phyloP scores from a whole-genome alignment of 768 basidiomycete genomes.

The Agaricus blazei region DNA sequence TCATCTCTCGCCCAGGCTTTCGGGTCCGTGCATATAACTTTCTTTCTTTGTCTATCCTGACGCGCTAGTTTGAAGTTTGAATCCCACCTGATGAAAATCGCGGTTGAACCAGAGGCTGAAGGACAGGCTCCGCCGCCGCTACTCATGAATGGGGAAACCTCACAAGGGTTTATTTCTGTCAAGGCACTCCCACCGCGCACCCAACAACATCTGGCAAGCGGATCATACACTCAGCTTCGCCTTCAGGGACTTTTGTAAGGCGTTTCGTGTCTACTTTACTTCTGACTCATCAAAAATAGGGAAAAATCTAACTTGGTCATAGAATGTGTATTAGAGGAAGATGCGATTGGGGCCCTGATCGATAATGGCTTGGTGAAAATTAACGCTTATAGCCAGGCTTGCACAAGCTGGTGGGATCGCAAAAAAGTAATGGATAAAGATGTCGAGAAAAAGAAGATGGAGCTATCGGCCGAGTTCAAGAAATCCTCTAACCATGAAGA shows the following conservation, averaged over 20 bases:
- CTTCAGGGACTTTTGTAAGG: slow-evolving; percentile 3
- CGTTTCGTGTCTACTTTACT: not conserved
- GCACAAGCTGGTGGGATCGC: not conserved
- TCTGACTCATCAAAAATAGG: not conserved
- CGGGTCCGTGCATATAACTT: slow-evolving; percentile 23
- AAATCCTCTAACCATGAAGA: not conserved
- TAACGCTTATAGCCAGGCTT: not conserved
- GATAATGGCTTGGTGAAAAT: not conserved
- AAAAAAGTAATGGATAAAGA: not conserved
- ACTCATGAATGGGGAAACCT: not conserved
- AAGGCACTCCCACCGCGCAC: not conserved
- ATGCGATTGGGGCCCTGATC: not conserved
- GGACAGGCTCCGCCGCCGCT: not conserved
- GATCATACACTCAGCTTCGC: not conserved
- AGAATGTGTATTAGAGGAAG: not conserved
- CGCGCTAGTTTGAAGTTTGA: not conserved
- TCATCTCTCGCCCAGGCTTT: slow-evolving; percentile 38
- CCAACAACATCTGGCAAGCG: not conserved
- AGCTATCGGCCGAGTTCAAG: not conserved
- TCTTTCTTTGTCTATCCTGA: not conserved
- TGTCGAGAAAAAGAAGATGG: not conserved
- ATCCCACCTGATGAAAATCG: not conserved
- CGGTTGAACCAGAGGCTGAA: not conserved
- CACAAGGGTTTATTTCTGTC: slow-evolving; percentile 1
- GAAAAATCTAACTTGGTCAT: not conserved